Conservation (phyloP, 1,284 basidiomycete genomes). For the Boletus smithii region DNA sequence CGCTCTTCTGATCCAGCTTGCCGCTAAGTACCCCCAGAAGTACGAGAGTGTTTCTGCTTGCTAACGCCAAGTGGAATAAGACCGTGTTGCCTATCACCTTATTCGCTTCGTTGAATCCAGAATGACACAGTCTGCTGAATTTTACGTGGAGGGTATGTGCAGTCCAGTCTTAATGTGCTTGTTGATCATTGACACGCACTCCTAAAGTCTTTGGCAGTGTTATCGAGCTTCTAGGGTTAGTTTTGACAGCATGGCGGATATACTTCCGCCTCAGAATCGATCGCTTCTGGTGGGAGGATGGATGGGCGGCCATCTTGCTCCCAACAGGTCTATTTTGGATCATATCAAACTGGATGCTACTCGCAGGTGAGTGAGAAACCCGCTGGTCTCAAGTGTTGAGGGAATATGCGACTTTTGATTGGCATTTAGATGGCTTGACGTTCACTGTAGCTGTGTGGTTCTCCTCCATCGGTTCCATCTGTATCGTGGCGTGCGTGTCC, state of each 20-base stretch:
- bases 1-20: not conserved
- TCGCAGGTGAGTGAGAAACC: no score
- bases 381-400: no score
- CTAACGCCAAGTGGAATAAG: no score
- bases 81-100: not conserved
- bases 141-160: not conserved
- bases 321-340: conserved; percentile 11
- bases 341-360: conserved; percentile 12
- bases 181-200: not conserved
- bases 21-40: no score
- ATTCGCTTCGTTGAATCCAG: not conserved
- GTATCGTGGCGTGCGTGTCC: conserved; percentile 10
- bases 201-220: conserved; percentile 1
- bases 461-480: conserved; percentile 9
- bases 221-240: conserved; percentile 15
- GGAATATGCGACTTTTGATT: not conserved
- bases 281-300: conserved; percentile 28
- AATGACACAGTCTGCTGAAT: not conserved
- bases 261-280: conserved; percentile 20
- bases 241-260: conserved; percentile 21
- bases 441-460: conserved; percentile 9
- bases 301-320: conserved; percentile 15
- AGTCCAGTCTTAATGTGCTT: not conserved
- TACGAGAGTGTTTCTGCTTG: no score
- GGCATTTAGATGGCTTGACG: conserved; percentile 4